These are phyloP conservation scores for Neonectria magnoliae DNA, from an alignment of 2,329 filamentous ascomycete genomes.

Conservation along the genomic window DNA sequence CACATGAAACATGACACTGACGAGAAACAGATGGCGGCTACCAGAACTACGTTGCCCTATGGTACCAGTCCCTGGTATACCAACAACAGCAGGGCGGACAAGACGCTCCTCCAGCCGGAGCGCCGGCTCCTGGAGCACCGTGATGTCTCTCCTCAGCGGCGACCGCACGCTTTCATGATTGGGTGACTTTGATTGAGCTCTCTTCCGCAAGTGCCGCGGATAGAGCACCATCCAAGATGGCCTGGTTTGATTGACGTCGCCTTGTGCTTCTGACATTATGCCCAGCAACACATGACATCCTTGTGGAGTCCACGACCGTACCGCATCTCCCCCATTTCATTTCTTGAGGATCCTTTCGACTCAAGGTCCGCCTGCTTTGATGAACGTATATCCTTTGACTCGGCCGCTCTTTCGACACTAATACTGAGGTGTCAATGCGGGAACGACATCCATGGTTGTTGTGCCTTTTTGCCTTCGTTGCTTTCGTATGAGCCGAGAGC, in stretches of 20 bases:
- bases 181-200: slow-evolving; percentile 48
- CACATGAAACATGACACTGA: not conserved
- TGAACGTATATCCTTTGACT: slow-evolving; percentile 44
- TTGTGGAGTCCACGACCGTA: slow-evolving; percentile 47
- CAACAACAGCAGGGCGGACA: slow-evolving; percentile 54
- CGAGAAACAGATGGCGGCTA: slow-evolving; percentile 76
- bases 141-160: slow-evolving; percentile 43
- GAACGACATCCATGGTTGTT: slow-evolving; percentile 36
- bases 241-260: slow-evolving; percentile 48
- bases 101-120: slow-evolving; percentile 48
- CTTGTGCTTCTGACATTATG: slow-evolving; percentile 40
- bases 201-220: slow-evolving; percentile 35
- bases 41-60: slow-evolving; percentile 80
- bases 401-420: slow-evolving; percentile 39
- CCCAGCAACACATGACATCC: slow-evolving; percentile 40
- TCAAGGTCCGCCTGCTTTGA: slow-evolving; percentile 39
- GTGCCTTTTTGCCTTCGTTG: slow-evolving; percentile 27
- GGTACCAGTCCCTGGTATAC: slow-evolving; percentile 75
- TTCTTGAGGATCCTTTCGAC: slow-evolving; percentile 41
- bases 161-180: slow-evolving; percentile 42
- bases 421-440: slow-evolving; percentile 35
- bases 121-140: slow-evolving; percentile 50
- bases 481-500: slow-evolving; percentile 34
- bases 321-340: slow-evolving; percentile 40
- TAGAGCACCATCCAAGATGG: slow-evolving; percentile 45